These are phyloP conservation scores for Pneumocystis jirovecii DNA, from an alignment of 1,139 yeast genomes.

Conservation along the genomic window DNA sequence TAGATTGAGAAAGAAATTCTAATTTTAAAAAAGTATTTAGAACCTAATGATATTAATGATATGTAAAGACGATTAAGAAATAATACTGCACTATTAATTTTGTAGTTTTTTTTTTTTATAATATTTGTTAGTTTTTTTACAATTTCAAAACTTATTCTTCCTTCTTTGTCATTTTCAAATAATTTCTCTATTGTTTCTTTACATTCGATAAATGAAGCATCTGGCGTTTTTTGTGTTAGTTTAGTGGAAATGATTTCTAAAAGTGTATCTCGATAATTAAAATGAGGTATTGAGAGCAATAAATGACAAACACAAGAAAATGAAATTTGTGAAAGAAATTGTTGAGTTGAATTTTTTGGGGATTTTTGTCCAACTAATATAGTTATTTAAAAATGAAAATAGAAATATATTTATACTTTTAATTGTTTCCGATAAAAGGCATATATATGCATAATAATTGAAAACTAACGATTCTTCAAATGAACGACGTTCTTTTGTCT, in stretches of 20 bases:
- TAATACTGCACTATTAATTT: slow-evolving; percentile 64
- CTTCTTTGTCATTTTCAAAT: slow-evolving; percentile 56
- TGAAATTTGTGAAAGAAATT: slow-evolving; percentile 41
- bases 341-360: slow-evolving; percentile 25
- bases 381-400: not conserved
- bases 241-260: slow-evolving; percentile 52
- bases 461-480: slow-evolving; percentile 66
- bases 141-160: slow-evolving; percentile 65
- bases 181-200: slow-evolving; percentile 50
- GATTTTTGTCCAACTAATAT: slow-evolving; percentile 18
- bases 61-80: not conserved
- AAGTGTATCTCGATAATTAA: slow-evolving; percentile 65
- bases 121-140: slow-evolving; percentile 54
- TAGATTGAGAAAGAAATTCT: slow-evolving; percentile 35
- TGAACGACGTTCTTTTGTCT: slow-evolving; percentile 55
- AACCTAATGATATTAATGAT: slow-evolving; percentile 53
- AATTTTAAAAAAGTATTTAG: slow-evolving; percentile 65
- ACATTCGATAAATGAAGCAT: slow-evolving; percentile 41
- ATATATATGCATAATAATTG: slow-evolving; percentile 57
- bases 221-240: slow-evolving; percentile 35
- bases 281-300: slow-evolving; percentile 51
- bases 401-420: slow-evolving; percentile 1
- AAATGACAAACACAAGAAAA: slow-evolving; percentile 71
- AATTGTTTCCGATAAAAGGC: slow-evolving; percentile 27
- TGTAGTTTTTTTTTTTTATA: slow-evolving; percentile 55